Evolutionary conservation across 2,329 filamentous ascomycete genomes (phyloP).

Genomic region (Fusarium mundagurra): DNA sequence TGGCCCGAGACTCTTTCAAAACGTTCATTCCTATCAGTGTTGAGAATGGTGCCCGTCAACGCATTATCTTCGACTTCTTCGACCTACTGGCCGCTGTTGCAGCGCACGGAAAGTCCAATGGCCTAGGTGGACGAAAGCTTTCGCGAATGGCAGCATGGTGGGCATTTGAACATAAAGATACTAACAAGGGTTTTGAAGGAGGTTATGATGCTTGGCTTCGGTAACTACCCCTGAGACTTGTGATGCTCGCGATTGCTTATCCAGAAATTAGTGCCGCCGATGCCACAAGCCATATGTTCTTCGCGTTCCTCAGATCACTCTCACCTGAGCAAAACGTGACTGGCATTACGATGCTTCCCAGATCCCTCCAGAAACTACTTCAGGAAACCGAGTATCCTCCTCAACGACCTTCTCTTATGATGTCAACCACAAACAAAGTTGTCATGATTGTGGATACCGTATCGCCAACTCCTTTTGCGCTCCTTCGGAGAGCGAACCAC

Average conservation of each 20-base stretch:
- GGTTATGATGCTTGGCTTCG: conserved; percentile 90
- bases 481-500: conserved; percentile 89
- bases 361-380: conserved; percentile 89
- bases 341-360: conserved; percentile 86
- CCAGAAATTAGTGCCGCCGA: conserved; percentile 78
- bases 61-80: conserved; percentile 96
- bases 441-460: conserved; percentile 97
- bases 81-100: conserved; percentile 91
- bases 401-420: conserved; percentile 77
- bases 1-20: conserved; percentile 92
- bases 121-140: conserved; percentile 90
- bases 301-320: conserved; percentile 92
- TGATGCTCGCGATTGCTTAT: conserved; percentile 29
- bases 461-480: conserved; percentile 91
- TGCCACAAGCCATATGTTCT: conserved; percentile 96
- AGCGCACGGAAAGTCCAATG: conserved; percentile 92
- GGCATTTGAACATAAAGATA: conserved; percentile 93
- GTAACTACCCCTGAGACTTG: conserved; percentile 56
- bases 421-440: conserved; percentile 85
- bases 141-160: conserved; percentile 98
- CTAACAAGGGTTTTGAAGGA: conserved; percentile 90
- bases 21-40: conserved; percentile 96
- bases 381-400: conserved; percentile 96
- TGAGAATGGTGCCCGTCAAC: conserved; percentile 83
- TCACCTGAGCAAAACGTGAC: conserved; percentile 81